Conservation (phyloP, 805 yeast species). For the Brettanomyces sp. region DNA sequence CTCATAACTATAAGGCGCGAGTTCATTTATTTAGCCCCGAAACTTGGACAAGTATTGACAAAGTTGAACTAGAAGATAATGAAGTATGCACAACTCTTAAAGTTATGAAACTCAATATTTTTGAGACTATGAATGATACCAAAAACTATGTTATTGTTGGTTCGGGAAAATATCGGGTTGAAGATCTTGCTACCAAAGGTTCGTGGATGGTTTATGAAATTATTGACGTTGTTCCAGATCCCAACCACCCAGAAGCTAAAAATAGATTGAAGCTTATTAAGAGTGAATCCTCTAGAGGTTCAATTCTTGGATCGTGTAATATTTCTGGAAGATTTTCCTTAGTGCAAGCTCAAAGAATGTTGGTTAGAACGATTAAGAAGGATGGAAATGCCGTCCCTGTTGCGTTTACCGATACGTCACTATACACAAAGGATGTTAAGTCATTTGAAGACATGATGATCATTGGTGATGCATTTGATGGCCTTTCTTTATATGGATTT, state of each 20-base stretch:
- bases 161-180: conserved; percentile 63
- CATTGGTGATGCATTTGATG: conserved; percentile 71
- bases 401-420: conserved; percentile 82
- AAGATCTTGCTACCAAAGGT: conserved; percentile 76
- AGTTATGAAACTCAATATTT: conserved; percentile 36
- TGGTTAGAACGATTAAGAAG: conserved; percentile 67
- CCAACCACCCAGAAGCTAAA: conserved; percentile 75
- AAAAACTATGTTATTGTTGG: conserved; percentile 57
- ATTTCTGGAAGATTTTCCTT: conserved; percentile 76
- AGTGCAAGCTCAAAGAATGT: conserved; percentile 75
- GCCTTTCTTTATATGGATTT: conserved; percentile 77
- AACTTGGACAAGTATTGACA: conserved; percentile 71
- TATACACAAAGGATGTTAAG: conserved; percentile 71
- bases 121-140: conserved; percentile 8
- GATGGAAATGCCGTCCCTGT: conserved; percentile 85
- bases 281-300: conserved; percentile 72
- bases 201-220: conserved; percentile 64
- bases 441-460: conserved; percentile 75
- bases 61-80: conserved; percentile 53
- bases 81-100: conserved; percentile 54
- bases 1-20: conserved; percentile 48
- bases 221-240: conserved; percentile 81
- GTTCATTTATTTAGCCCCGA: conserved; percentile 62
- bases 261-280: conserved; percentile 66
- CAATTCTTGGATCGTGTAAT: conserved; percentile 69